Conservation (phyloP, 2,329 filamentous ascomycete genomes). For the Balansia obtecta region DNA sequence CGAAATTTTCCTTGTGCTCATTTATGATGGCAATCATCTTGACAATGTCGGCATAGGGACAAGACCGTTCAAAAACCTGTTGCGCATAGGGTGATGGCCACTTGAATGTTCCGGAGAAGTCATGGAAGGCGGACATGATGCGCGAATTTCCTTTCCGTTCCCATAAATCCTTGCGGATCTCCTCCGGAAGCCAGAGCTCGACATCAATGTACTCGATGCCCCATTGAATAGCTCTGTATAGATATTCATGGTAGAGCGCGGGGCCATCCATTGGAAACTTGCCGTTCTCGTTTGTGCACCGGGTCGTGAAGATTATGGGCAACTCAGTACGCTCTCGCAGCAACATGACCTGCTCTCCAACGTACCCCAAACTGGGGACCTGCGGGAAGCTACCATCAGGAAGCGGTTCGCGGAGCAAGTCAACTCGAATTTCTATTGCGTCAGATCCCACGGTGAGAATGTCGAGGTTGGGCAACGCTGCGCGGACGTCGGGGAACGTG, state of each 20-base stretch:
- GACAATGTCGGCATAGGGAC: slow-evolving; percentile 69
- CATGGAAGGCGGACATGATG: slow-evolving; percentile 87
- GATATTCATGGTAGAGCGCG: slow-evolving; percentile 60
- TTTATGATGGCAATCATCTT: slow-evolving; percentile 84
- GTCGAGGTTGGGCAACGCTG: slow-evolving; percentile 72
- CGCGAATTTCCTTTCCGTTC: slow-evolving; percentile 64
- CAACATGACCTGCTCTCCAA: slow-evolving; percentile 77
- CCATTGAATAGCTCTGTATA: slow-evolving; percentile 79
- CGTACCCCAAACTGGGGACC: slow-evolving; percentile 70
- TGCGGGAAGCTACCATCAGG: slow-evolving; percentile 47
- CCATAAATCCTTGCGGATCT: slow-evolving; percentile 55
- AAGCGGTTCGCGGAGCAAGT: slow-evolving; percentile 63
- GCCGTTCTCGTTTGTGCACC: slow-evolving; percentile 72
- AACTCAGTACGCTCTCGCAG: slow-evolving; percentile 73
- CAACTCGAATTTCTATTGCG: slow-evolving; percentile 73
- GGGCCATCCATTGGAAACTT: slow-evolving; percentile 76
- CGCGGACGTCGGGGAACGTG: slow-evolving; percentile 75
- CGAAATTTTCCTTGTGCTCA: slow-evolving; percentile 76
- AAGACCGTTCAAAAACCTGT: slow-evolving; percentile 57
- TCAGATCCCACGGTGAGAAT: slow-evolving; percentile 80
- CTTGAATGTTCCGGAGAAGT: slow-evolving; percentile 73
- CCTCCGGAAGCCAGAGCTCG: slow-evolving; percentile 73
- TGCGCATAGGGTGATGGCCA: slow-evolving; percentile 68
- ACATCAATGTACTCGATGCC: slow-evolving; percentile 85
- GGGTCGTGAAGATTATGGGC: slow-evolving; percentile 81